Percentiles rank a stretch among this genome's conserved stretches.
Evolutionary conservation across 176 grass and related monocot species (phyloP).

Genomic region (barley (Hordeum vulgare)): DNA sequence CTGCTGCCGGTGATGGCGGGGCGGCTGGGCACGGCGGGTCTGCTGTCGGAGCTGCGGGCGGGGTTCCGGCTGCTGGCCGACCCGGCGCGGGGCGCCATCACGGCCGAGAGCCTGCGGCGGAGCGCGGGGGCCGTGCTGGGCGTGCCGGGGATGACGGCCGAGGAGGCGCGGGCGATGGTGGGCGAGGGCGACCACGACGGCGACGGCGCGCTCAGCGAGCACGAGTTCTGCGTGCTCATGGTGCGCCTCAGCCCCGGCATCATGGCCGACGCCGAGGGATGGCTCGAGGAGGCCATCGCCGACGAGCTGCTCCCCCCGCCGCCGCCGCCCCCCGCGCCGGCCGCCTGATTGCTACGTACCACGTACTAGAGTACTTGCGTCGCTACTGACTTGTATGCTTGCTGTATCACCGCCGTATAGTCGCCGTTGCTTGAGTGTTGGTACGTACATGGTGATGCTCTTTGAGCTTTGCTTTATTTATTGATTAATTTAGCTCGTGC

Average conservation of each 20-base stretch:
- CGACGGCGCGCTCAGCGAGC: constrained; percentile 65
- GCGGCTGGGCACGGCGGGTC: constrained; percentile 44
- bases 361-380: not conserved
- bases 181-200: constrained; percentile 68
- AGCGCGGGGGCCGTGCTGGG: constrained; percentile 39
- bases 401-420: not conserved
- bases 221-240: constrained; percentile 89
- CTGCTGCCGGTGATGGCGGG: constrained; percentile 67
- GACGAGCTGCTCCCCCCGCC: constrained; percentile 19
- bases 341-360: not conserved
- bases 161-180: constrained; percentile 70
- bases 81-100: constrained; percentile 52
- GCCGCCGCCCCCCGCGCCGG: not conserved
- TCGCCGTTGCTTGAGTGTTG: not conserved
- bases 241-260: constrained; percentile 70
- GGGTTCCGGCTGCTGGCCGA: constrained; percentile 67
- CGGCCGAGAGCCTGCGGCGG: constrained; percentile 47
- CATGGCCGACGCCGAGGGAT: constrained; percentile 47
- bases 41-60: constrained; percentile 56
- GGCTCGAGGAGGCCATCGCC: constrained; percentile 52
- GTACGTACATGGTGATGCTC: not conserved
- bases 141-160: constrained; percentile 36
- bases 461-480: too few relatives aligned
- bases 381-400: not conserved
- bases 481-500: too few relatives aligned